phyloP scores from a whole-genome alignment of 2,329 filamentous ascomycete species.

The Dothideomycetes sp. region DNA sequence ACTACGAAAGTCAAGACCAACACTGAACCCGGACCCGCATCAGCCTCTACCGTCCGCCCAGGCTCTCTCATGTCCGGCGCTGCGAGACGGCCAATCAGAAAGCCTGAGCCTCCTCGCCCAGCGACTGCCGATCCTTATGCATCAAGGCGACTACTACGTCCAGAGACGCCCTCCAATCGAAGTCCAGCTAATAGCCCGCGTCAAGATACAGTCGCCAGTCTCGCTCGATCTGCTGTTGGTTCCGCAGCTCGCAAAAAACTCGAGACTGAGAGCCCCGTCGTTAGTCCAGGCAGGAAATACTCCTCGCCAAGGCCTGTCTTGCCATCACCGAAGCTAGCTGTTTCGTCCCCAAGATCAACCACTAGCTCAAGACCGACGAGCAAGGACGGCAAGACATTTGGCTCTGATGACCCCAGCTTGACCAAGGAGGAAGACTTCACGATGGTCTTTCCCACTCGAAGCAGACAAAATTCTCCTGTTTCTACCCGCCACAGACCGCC shows the following conservation, averaged over 20 bases:
- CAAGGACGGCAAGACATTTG: slow-evolving; percentile 18
- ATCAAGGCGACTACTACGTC: slow-evolving; percentile 23
- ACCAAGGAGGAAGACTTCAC: slow-evolving; percentile 34
- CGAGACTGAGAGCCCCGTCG: slow-evolving; percentile 7
- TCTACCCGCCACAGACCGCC: slow-evolving; percentile 20
- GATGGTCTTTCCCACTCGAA: slow-evolving; percentile 34
- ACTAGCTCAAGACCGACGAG: slow-evolving; percentile 18
- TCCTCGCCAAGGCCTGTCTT: not conserved
- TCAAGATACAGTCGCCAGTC: slow-evolving; percentile 18
- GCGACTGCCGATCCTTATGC: slow-evolving; percentile 46
- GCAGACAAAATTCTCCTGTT: slow-evolving; percentile 14
- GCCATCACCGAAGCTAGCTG: not conserved
- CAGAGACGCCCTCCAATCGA: slow-evolving; percentile 33
- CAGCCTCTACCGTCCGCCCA: slow-evolving; percentile 13
- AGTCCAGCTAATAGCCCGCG: slow-evolving; percentile 35
- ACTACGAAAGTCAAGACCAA: slow-evolving; percentile 17
- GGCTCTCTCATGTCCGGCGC: slow-evolving; percentile 47
- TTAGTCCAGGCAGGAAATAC: slow-evolving; percentile 7
- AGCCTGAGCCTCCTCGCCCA: slow-evolving; percentile 36
- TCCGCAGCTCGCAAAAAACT: slow-evolving; percentile 9
- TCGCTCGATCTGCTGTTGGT: slow-evolving; percentile 11
- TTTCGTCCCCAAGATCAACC: slow-evolving; percentile 5
- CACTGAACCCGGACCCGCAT: slow-evolving; percentile 12
- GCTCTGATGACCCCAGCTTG: slow-evolving; percentile 9
- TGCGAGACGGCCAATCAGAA: slow-evolving; percentile 36